Evolutionary conservation across 768 basidiomycete genomes (phyloP).

Genomic region (Boletus subcaerulescens): DNA sequence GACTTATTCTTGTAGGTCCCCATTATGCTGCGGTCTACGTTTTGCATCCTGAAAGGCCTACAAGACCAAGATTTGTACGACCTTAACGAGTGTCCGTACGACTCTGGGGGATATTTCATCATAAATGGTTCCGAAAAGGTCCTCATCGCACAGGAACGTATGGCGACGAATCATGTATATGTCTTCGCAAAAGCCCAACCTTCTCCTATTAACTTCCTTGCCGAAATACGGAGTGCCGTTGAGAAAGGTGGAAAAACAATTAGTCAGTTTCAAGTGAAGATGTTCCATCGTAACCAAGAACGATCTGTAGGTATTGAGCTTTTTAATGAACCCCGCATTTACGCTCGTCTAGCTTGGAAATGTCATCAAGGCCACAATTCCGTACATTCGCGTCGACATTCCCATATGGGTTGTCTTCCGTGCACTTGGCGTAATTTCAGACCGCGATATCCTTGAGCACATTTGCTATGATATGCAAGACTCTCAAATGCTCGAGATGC

Average conservation of each 20-base stretch:
- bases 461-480: constrained; percentile 99
- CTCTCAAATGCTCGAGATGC: constrained; percentile 93
- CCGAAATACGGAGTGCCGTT: constrained; percentile 95
- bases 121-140: constrained; percentile 99
- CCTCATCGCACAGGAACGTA: constrained; percentile 98
- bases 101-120: constrained; percentile 98
- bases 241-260: constrained; percentile 99
- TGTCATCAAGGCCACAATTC: constrained; percentile 95
- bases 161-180: constrained; percentile 99
- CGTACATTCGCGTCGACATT: constrained; percentile 97
- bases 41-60: constrained; percentile 85
- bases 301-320: constrained; percentile 60
- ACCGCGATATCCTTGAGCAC: constrained; percentile 95
- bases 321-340: background rate
- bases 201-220: constrained; percentile 91
- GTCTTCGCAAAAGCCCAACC: constrained; percentile 98
- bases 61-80: constrained; percentile 81
- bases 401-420: constrained; percentile 99
- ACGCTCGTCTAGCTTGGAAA: constrained; percentile 61
- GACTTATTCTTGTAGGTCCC: constrained; percentile 62
- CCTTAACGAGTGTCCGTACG: constrained; percentile 97
- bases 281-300: constrained; percentile 89
- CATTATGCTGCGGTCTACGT: constrained; percentile 95
- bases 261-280: constrained; percentile 96
- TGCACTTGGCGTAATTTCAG: constrained; percentile 94